Conservation (phyloP, 805 yeast species). For the Cyberlindnera japonica region DNA sequence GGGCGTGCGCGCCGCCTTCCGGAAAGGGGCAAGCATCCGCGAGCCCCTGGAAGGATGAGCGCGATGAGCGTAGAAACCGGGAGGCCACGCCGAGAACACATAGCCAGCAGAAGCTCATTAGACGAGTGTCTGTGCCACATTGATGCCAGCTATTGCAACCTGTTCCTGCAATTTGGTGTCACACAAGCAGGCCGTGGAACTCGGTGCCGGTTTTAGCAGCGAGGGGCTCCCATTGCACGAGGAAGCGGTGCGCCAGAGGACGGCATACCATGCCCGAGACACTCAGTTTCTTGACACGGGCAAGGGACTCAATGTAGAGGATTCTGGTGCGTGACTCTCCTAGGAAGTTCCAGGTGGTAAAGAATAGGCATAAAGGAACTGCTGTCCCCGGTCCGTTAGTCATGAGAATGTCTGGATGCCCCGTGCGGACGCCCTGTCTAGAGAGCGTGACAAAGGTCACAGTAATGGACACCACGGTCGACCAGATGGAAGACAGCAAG, state of each 20-base stretch:
- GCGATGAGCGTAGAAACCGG: no score
- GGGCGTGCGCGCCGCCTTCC: no score
- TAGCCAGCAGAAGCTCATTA: no score
- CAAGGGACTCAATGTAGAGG: constrained; percentile 81
- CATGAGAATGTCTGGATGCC: constrained; percentile 42
- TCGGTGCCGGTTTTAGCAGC: constrained; percentile 56
- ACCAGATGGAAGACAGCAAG: constrained; percentile 40
- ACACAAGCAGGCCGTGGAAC: constrained; percentile 75
- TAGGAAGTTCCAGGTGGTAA: constrained; percentile 47
- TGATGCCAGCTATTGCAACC: no score
- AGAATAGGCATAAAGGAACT: constrained; percentile 60
- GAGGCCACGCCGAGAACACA: no score
- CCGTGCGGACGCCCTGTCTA: constrained; percentile 3
- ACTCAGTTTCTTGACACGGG: constrained; percentile 73
- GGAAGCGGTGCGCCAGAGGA: constrained; percentile 69
- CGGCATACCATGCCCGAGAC: constrained; percentile 69
- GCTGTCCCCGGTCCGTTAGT: constrained; percentile 83
- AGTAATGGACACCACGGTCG: constrained; percentile 31
- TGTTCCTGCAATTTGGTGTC: no score
- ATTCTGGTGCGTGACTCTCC: constrained; percentile 52
- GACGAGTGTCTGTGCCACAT: no score
- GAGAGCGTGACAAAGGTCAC: constrained; percentile 12
- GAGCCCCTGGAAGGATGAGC: no score
- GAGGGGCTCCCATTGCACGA: constrained; percentile 87
- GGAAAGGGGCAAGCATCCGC: no score